These are phyloP conservation scores for Cytospora piceae DNA, from an alignment of 2,329 filamentous ascomycete genomes.

Conservation along the genomic window DNA sequence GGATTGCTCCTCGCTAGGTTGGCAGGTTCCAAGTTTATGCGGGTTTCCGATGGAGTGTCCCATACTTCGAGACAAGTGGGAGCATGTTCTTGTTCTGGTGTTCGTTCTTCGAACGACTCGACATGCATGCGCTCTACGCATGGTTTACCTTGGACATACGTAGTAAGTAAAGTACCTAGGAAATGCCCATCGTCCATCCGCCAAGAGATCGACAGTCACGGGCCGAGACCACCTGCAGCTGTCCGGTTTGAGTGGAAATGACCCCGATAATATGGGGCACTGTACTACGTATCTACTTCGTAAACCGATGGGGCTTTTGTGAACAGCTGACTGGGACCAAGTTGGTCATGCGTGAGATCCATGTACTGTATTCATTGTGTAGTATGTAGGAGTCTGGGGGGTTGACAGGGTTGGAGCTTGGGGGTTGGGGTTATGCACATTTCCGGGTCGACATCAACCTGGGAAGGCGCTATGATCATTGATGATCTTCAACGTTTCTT, in stretches of 20 bases:
- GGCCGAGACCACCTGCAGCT: conserved; percentile 10
- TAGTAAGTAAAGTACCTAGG: not conserved
- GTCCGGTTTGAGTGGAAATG: not conserved
- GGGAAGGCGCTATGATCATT: not conserved
- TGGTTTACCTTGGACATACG: not conserved
- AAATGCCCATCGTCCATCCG: not conserved
- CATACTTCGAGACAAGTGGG: not conserved
- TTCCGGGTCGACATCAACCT: not conserved
- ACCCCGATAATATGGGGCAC: not conserved
- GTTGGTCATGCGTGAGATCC: not conserved
- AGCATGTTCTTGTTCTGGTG: not conserved
- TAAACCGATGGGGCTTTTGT: not conserved
- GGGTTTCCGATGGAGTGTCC: not conserved
- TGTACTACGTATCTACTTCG: not conserved
- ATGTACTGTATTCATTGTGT: not conserved
- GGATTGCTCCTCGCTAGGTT: not conserved
- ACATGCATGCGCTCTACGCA: not conserved
- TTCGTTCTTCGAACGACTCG: not conserved
- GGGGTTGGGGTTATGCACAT: not conserved
- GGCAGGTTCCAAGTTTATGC: not conserved
- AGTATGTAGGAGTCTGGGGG: not conserved
- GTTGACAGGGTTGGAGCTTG: not conserved
- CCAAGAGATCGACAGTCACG: conserved; percentile 1
- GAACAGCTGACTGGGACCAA: not conserved
- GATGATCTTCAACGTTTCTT: not conserved